A percentile compares a stretch with the other conserved stretches of the same genome.
Conservation (phyloP, 495 filamentous ascomycete species). For the Penicillium pulvis region DNA sequence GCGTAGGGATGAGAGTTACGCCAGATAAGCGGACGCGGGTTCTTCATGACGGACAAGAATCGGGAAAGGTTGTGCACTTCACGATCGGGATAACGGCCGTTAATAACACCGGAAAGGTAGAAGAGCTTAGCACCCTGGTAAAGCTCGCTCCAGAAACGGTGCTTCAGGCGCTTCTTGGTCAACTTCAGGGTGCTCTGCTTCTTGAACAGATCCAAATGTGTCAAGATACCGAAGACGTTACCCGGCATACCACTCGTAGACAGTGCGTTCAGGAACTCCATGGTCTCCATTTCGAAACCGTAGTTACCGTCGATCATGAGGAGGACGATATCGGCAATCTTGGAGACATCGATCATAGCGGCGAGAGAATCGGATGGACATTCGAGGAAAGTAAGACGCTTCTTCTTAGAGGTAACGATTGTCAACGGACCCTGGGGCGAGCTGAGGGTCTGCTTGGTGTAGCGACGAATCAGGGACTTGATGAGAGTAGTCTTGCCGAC, state of each 20-base stretch:
- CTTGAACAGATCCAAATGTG: conserved; percentile 92
- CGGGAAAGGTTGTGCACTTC: conserved; percentile 94
- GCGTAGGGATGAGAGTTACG: conserved; percentile 93
- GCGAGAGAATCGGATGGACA: conserved; percentile 91
- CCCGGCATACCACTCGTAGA: conserved; percentile 92
- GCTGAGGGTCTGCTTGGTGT: conserved; percentile 91
- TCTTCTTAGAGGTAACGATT: conserved; percentile 89
- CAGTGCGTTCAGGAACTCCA: conserved; percentile 96
- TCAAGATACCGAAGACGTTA: conserved; percentile 96
- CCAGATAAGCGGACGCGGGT: conserved; percentile 94
- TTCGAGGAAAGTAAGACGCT: conserved; percentile 93
- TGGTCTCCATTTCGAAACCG: conserved; percentile 99
- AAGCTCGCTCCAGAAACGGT: conserved; percentile 93
- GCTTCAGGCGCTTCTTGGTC: conserved; percentile 94
- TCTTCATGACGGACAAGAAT: conserved; percentile 98
- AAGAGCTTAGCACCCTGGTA: conserved; percentile 97
- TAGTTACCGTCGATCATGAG: conserved; percentile 98
- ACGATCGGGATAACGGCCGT: conserved; percentile 93
- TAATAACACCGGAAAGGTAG: conserved; percentile 92
- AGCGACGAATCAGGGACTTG: conserved; percentile 90
- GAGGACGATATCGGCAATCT: conserved; percentile 94
- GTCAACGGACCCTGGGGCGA: conserved; percentile 90
- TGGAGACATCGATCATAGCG: conserved; percentile 92
- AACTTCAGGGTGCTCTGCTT: conserved; percentile 86
- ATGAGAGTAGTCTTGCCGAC: conserved; percentile 79